These are phyloP conservation scores for Kingdonia uniflora DNA, from an alignment of 164 flowering plant genomes.

Conservation along the genomic window DNA sequence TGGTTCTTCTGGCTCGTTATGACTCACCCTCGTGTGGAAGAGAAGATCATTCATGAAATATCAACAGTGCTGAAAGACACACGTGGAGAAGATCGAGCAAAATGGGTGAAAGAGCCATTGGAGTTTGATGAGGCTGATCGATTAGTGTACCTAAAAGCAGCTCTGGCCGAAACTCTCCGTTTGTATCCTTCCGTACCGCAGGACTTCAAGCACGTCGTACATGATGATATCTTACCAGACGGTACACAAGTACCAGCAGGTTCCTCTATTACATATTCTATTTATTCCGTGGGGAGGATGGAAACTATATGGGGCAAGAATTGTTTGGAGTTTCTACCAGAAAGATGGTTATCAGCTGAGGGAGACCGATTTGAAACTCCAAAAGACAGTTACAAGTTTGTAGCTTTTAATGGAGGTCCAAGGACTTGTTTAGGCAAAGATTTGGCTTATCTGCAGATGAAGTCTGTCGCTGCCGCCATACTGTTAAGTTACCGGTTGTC, in stretches of 20 bases:
- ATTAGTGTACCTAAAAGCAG: constrained; percentile 66
- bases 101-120: constrained; percentile 60
- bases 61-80: constrained; percentile 40
- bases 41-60: constrained; percentile 48
- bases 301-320: constrained; percentile 76
- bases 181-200: constrained; percentile 85
- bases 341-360: constrained; percentile 54
- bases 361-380: constrained; percentile 59
- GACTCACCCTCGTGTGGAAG: constrained; percentile 47
- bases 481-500: constrained; percentile 56
- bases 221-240: constrained; percentile 67
- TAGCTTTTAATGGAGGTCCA: constrained; percentile 70
- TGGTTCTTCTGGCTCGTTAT: constrained; percentile 85
- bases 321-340: constrained; percentile 73
- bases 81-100: constrained; percentile 40
- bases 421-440: constrained; percentile 86
- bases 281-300: constrained; percentile 83
- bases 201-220: constrained; percentile 60
- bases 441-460: constrained; percentile 89
- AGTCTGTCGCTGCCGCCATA: constrained; percentile 72
- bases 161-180: constrained; percentile 71
- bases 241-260: constrained; percentile 68
- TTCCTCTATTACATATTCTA: constrained; percentile 67
- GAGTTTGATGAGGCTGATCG: constrained; percentile 64
- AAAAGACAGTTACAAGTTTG: constrained; percentile 60